phyloP scores from a whole-genome alignment of 768 basidiomycete genomes.

The Boletus edulis region DNA sequence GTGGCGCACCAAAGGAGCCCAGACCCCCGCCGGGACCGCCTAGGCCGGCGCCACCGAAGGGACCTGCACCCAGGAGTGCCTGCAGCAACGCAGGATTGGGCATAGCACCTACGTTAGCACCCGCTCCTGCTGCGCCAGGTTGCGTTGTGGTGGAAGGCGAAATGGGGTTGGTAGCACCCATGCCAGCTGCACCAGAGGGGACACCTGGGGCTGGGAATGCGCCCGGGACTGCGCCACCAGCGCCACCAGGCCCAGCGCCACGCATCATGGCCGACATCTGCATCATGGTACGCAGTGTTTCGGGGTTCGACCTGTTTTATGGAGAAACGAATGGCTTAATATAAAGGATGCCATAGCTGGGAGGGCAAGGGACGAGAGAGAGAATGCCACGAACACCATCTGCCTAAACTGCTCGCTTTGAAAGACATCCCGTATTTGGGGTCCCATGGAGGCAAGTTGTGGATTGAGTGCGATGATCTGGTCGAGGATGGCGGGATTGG shows the following conservation, averaged over 20 bases:
- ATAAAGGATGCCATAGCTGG: not conserved
- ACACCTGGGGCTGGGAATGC: constrained; percentile 64
- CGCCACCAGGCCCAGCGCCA: constrained; percentile 34
- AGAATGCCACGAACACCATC: constrained; percentile 55
- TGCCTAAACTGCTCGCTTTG: constrained; percentile 72
- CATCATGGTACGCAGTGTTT: constrained; percentile 70
- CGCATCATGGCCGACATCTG: constrained; percentile 55
- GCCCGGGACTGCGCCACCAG: constrained; percentile 19
- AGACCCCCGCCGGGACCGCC: constrained; percentile 32
- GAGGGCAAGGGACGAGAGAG: not conserved
- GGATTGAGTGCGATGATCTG: constrained; percentile 84
- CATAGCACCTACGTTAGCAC: constrained; percentile 17
- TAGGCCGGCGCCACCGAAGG: constrained; percentile 19
- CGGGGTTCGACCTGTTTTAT: constrained; percentile 66
- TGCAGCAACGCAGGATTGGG: constrained; percentile 47
- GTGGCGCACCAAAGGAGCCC: constrained; percentile 18
- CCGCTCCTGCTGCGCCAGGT: constrained; percentile 21
- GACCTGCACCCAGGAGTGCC: constrained; percentile 9
- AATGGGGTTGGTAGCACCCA: constrained; percentile 24
- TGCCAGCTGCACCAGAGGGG: constrained; percentile 32
- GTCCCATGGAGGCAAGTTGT: constrained; percentile 69
- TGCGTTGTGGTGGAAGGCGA: constrained; percentile 16
- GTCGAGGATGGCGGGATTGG: constrained; percentile 86
- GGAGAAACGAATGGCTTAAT: not conserved
- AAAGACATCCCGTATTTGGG: constrained; percentile 77